Base-by-base conservation (phyloP, 176 grass and related monocot species). In the Cymbopogon citratus region DNA sequence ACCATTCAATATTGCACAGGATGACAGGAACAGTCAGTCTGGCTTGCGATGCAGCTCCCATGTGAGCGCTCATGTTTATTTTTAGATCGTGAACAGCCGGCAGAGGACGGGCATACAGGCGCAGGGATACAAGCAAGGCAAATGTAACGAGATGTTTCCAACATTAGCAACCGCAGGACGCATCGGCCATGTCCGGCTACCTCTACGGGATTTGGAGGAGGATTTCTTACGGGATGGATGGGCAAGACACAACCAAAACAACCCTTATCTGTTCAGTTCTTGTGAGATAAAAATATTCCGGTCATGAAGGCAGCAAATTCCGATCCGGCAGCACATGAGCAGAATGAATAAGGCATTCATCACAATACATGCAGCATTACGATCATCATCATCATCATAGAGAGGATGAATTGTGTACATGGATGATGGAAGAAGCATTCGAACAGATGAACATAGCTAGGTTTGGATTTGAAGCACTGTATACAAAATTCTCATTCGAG, bases 401-500 rank as follows among this genome's bases (percentile, higher is more conserved):
- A 18, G 5, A 19, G 16, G 16, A 51, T 16, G 16, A 51, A 61
- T 48, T 18, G 56, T 21, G 24, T 29, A 29, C 75, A 44, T 29
- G 31, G 73, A 43, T 28, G 73, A 6, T 7, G 16, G 19, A 1
- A 74, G 41, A 35, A 12, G 15, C 34, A 78, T 33, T 62, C 4
- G 26, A 28, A 45, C 15, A 69, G 36, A 48, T 60, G 68, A 69
- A 56, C 72, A 72, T 56, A 85, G 78, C 78, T 69, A 57, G 25
- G 35, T 29, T 77, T 46, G 7, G 66, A 77, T 84, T n/a, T 12
- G 63, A 77, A 12, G 77, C 78, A 38, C 46, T 73, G 87, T 57
- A 73, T 77, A 86, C 77, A 89, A 82, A 89, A 85, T 78, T 78
- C 73, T 86, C 83, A 31, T 60, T 29, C 5, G 66, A 82, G 83